phyloP scores from a whole-genome alignment of 345 rosid genomes.

The Geranium rotundifolium region DNA sequence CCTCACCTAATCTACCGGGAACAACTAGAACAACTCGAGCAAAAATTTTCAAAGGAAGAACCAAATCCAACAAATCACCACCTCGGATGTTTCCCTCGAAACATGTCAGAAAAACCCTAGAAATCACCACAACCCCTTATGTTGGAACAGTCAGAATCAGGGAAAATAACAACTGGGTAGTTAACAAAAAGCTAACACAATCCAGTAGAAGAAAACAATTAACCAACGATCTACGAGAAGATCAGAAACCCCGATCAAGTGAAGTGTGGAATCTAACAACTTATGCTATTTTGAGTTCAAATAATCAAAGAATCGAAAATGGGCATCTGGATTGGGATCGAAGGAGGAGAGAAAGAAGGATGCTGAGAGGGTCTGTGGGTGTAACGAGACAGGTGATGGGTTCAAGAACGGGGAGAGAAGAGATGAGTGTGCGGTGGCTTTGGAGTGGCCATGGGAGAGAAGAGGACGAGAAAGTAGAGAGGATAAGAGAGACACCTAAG shows the following conservation, averaged over 20 bases:
- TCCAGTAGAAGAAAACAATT: conserved; percentile 21
- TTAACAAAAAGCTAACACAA: conserved; percentile 27
- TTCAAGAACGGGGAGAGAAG: conserved; percentile 22
- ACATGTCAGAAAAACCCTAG: neutral
- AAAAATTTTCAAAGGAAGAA: too few species aligned
- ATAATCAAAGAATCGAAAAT: conserved; percentile 23
- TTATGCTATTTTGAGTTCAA: conserved; percentile 44
- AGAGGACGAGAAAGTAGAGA: conserved; percentile 12
- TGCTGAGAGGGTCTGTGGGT: too few species aligned
- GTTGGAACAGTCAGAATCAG: neutral
- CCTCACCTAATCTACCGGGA: too few species aligned
- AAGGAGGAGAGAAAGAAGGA: neutral
- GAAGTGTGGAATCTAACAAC: conserved; percentile 35
- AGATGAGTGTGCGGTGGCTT: conserved; percentile 11
- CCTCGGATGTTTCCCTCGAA: neutral
- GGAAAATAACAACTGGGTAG: neutral
- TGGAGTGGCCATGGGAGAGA: conserved; percentile 10
- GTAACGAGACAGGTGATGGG: conserved; percentile 6
- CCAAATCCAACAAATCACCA: conserved; percentile 1
- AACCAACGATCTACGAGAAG: conserved; percentile 37
- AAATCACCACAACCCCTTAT: neutral
- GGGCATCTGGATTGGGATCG: conserved; percentile 24
- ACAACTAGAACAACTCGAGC: too few species aligned
- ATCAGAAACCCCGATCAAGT: conserved; percentile 31
- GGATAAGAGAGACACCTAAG: conserved; percentile 8